Percentiles rank a stretch among this genome's conserved stretches.
Evolutionary conservation across 768 basidiomycete genomes (phyloP).

Genomic region (Tricholoma matsutake): DNA sequence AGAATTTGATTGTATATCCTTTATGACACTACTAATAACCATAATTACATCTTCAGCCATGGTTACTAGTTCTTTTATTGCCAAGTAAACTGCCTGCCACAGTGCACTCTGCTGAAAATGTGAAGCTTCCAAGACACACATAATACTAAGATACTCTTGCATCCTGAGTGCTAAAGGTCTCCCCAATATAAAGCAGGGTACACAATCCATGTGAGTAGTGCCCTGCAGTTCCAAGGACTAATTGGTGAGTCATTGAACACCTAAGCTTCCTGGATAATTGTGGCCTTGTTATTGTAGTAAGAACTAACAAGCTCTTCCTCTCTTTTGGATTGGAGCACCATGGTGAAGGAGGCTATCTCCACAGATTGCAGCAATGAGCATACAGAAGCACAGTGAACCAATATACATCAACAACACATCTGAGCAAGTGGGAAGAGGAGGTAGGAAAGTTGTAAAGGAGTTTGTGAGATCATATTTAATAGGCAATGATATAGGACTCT

Average conservation of each 20-base stretch:
- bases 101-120: conserved; percentile 70
- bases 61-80: conserved; percentile 94
- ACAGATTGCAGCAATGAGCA: conserved; percentile 24
- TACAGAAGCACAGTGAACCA: conserved; percentile 11
- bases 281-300: conserved; percentile 96
- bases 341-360: conserved; percentile 51
- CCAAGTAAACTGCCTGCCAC: conserved; percentile 96
- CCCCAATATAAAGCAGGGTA: conserved; percentile 96
- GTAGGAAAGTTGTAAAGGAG: conserved; percentile 7
- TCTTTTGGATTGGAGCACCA: conserved; percentile 89
- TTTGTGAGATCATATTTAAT: conserved; percentile 10
- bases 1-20: conserved; percentile 99
- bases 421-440: conserved; percentile 3
- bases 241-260: conserved; percentile 99
- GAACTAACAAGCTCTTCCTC: conserved; percentile 94
- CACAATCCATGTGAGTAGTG: conserved; percentile 93
- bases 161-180: conserved; percentile 92
- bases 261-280: conserved; percentile 96
- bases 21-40: conserved; percentile 99
- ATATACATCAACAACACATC: conserved; percentile 12
- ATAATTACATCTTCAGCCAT: conserved; percentile 99
- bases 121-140: background rate
- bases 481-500: conserved; percentile 2
- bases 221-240: conserved; percentile 94
- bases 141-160: conserved; percentile 54